Base-by-base conservation (phyloP, 768 basidiomycete species). In the Rickenella mellea region DNA sequence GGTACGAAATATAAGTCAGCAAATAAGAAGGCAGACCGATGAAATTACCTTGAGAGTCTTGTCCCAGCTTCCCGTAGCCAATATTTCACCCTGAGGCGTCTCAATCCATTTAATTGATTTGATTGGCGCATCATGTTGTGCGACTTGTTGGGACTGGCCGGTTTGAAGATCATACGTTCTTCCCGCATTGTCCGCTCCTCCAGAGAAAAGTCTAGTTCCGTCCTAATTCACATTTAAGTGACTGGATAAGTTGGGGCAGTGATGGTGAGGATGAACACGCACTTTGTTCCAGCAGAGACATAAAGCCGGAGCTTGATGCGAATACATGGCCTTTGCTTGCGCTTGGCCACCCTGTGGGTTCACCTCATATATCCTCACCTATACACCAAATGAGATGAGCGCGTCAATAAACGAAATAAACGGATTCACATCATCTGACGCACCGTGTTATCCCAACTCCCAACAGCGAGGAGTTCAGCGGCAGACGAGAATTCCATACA, bases 21-120 rank as follows among this genome's bases (percentile, higher is more conserved):
- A 28, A 20, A n/a, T 20, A n/a, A 8, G n/a, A n/a, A n/a, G n/a
- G n/a, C n/a, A n/a, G n/a, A n/a, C n/a, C n/a, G n/a, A n/a, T n/a
- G n/a, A n/a, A 42, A 53, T 37, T 47, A 69, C 69, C 57, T 67
- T 66, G 26, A 71, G 49, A 30, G 64, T 67, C 51, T 67, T 68
- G 50, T 73, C 71, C 71, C 71, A 73, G 21, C 66, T 65, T 1
- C 66, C 71, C 0, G 71, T 71, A n/a, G 64, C 63, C 44, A 66
- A 47, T 28, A 66, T 49, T 12, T 59, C 58, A 27, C 52, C 58
- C 47, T 43, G 53, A 4, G 46, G 52, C 29, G 58, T 48, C 7
- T 63, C 55, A 8, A 59, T 45, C 43, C 55, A 65, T 8, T 55
- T 45, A 9, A 63, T 53, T 44, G 49, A 61, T 43, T 56, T 62